Evolutionary conservation across 148 eudicot genomes (phyloP), one percentile per base, ranked within the genome.

Genomic region (Rhododendron simsii): DNA sequence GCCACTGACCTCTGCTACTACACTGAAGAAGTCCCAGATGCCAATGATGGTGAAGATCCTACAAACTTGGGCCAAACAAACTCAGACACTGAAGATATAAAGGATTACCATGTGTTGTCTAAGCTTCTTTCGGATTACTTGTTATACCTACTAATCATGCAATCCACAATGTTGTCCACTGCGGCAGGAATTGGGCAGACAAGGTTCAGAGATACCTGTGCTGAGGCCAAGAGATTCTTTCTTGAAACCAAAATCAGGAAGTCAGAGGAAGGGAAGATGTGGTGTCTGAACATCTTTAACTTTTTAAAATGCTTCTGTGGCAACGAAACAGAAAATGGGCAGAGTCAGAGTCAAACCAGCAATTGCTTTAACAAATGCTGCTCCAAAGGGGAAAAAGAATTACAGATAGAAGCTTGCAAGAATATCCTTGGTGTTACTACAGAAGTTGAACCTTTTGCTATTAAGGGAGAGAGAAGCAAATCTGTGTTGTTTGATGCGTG

Each of bases 201-300:
- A 9, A 86, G 92, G 74, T 88, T 89, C 45, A 75, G 85, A 2
- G 92, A 92, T 69, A 88, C 92, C 0, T 87, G 85, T 85, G 94
- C 89, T 0, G 91, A 90, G 85, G 87, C 88, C 15, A 86, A 76
- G 13, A 81, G 84, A 59, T 88, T 89, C 81, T 85, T 90, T 20
- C 2, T 14, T 2, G 79, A 39, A 9, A 45, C 28, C 45, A 67
- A 81, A 75, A n/a, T 41, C 13, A n/a, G n/a, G n/a, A n/a, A n/a
- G n/a, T 28, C 14, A 28, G 75, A 12, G 35, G 75, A 28, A 0
- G 15, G 33, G 73, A 10, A 26, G 2, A n/a, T 1, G 14, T 10
- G 11, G 0, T 26, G 33, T 69, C 35, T n/a, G 14, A 67, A 67
- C 0, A 2, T 67, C 28, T 26, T 26, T 5, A 8, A 30, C 74